Base-by-base conservation (phyloP, 2,329 filamentous ascomycete species). In the Hymenoscyphus salicellus region DNA sequence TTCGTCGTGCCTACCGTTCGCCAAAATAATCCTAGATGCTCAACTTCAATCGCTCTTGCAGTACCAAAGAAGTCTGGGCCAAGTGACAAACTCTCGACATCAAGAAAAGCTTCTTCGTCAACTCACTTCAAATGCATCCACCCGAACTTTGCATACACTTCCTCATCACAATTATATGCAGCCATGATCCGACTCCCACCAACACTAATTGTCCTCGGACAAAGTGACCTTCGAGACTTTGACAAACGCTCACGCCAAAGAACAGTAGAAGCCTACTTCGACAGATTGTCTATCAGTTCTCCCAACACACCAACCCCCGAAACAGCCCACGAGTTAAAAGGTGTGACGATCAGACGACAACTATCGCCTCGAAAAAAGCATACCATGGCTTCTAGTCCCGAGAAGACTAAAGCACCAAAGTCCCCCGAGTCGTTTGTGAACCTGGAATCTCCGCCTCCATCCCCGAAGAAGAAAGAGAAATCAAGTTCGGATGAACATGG, bases 111-210 rank as follows among this genome's bases (percentile, higher is more conserved):
- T n/a, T 41, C 56, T 36, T 23, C 17, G 32, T 36, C 16, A 38
- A 36, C 20, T 36, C 30, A 7, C 16, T 33, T 26, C 55, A 23
- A 11, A 23, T 30, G 55, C 20, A 23, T 58, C 20, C 23, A 23
- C 46, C 14, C 10, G 46, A 49, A 11, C 46, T 49, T 49, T 49
- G 10, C 46, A 49, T 26, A 14, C 8, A 4, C 11, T 58, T 30
- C 2, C 20, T 58, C 30, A 33, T n/a, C 28, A n/a, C n/a, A 32
- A 30, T 57, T 58, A 36, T 33, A 38, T 58, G 57, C 52, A 41
- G 63, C 23, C 63, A 75, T 75, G 73, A 71, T 75, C 65, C 72
- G 72, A 14, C 61, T 71, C 11, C 65, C 68, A 17, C 66, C 71
- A 14, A 69, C 71, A 17, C 59, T 64, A 32, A 72, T 75, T 61